These are phyloP conservation scores for Phanerodontia chrysosporium DNA, from an alignment of 768 basidiomycete genomes.

Conservation along the genomic window DNA sequence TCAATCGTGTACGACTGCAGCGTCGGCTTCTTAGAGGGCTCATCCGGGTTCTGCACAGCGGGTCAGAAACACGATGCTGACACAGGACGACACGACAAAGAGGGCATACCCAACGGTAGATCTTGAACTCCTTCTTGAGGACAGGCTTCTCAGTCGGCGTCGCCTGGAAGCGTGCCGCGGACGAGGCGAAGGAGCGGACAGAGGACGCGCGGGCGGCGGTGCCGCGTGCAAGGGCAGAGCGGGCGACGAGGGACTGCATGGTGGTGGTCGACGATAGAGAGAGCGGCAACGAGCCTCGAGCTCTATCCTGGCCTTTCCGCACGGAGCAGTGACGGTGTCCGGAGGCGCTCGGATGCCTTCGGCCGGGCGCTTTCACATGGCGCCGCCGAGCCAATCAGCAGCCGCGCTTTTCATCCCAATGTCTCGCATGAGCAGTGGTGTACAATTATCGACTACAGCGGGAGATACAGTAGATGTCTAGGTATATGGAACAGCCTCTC, in stretches of 20 bases:
- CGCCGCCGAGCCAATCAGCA: constrained; percentile 5
- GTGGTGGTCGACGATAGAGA: constrained; percentile 3
- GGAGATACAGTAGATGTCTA: neutral
- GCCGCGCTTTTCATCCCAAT: neutral
- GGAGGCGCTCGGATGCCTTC: constrained; percentile 14
- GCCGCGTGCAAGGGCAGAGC: constrained; percentile 12
- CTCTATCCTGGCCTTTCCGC: neutral
- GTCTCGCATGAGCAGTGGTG: too few species aligned
- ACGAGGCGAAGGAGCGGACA: constrained; percentile 27
- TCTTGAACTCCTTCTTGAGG: constrained; percentile 91
- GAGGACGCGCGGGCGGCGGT: neutral
- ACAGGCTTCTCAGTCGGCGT: constrained; percentile 64
- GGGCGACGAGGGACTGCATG: constrained; percentile 51
- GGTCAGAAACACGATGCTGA: too few species aligned
- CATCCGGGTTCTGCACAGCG: constrained; percentile 77
- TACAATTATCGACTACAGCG: neutral
- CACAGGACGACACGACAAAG: too few species aligned
- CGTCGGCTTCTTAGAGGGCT: constrained; percentile 84
- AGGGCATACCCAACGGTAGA: constrained; percentile 89
- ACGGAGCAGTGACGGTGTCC: constrained; percentile 5
- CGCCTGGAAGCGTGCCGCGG: constrained; percentile 28
- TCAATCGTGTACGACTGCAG: constrained; percentile 91
- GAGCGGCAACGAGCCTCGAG: neutral
- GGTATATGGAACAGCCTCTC: neutral
- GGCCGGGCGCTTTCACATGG: constrained; percentile 13